Percentiles rank a stretch among this genome's conserved stretches.
phyloP scores from a whole-genome alignment of 345 rosid genomes.

The Toxicodendron radicans region DNA sequence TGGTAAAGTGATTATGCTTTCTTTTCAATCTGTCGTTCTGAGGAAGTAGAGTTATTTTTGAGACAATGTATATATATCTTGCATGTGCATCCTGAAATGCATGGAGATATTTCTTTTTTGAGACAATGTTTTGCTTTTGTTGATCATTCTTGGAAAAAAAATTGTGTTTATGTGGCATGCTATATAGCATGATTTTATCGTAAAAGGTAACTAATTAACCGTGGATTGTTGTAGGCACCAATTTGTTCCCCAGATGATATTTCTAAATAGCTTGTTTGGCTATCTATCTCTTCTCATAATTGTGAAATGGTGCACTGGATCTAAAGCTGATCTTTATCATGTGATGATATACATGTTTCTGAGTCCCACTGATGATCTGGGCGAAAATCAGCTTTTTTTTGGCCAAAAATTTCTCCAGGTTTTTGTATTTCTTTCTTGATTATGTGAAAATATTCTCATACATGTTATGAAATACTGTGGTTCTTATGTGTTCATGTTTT shows the following conservation, averaged over 20 bases:
- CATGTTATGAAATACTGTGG: background rate
- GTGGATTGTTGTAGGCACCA: slow-evolving; percentile 46
- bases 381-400: slow-evolving; percentile 61
- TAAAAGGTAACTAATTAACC: background rate
- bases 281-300: slow-evolving; percentile 66
- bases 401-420: slow-evolving; percentile 67
- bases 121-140: background rate
- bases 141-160: background rate
- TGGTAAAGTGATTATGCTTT: background rate
- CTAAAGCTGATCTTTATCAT: slow-evolving; percentile 72
- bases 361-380: slow-evolving; percentile 57
- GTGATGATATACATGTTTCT: slow-evolving; percentile 74
- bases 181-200: background rate
- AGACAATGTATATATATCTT: background rate
- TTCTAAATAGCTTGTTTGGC: slow-evolving; percentile 70
- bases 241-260: slow-evolving; percentile 67
- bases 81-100: background rate
- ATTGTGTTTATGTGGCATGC: background rate
- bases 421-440: slow-evolving; percentile 12
- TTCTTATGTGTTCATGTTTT: slow-evolving; percentile 13
- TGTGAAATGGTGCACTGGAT: slow-evolving; percentile 65
- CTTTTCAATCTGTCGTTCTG: background rate
- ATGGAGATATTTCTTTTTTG: background rate
- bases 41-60: background rate
- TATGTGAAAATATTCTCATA: background rate